Evolutionary conservation across 2,329 filamentous ascomycete genomes (phyloP).

Genomic region (Lecanicillium sp.): DNA sequence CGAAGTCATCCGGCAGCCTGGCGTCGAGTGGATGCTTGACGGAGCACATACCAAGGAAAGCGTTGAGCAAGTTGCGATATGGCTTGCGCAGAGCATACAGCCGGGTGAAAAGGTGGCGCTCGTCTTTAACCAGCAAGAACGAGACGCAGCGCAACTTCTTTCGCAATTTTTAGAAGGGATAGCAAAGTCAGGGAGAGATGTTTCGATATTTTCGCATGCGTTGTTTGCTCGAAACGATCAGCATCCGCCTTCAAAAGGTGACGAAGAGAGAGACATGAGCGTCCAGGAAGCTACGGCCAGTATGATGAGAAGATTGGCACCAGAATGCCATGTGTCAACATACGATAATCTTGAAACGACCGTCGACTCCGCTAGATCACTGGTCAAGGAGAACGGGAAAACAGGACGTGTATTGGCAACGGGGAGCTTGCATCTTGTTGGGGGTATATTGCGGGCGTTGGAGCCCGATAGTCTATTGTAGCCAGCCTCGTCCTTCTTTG

Average conservation of each 20-base stretch:
- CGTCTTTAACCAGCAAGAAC: constrained; percentile 89
- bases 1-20: constrained; percentile 49
- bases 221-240: constrained; percentile 72
- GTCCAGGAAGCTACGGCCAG: constrained; percentile 62
- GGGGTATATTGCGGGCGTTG: constrained; percentile 66
- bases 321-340: constrained; percentile 35
- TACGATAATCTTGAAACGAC: constrained; percentile 66
- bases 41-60: constrained; percentile 85
- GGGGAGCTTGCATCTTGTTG: constrained; percentile 78
- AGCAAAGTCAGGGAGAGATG: constrained; percentile 24
- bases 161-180: constrained; percentile 52
- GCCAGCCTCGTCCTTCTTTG: constrained; percentile 1
- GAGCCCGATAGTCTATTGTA: constrained; percentile 36
- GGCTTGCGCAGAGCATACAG: constrained; percentile 56
- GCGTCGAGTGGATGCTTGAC: constrained; percentile 71
- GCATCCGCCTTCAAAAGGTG: constrained; percentile 10
- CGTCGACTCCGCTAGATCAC: constrained; percentile 45
- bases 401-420: constrained; percentile 62
- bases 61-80: constrained; percentile 64
- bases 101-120: constrained; percentile 39
- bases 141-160: constrained; percentile 62
- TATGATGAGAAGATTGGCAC: constrained; percentile 49
- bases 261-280: constrained; percentile 36
- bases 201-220: constrained; percentile 56
- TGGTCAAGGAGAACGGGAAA: constrained; percentile 23